Percentiles rank a stretch among this genome's conserved stretches.
Conservation (phyloP, 2,329 filamentous ascomycete genomes). For the Pseudocercospora crystallina region DNA sequence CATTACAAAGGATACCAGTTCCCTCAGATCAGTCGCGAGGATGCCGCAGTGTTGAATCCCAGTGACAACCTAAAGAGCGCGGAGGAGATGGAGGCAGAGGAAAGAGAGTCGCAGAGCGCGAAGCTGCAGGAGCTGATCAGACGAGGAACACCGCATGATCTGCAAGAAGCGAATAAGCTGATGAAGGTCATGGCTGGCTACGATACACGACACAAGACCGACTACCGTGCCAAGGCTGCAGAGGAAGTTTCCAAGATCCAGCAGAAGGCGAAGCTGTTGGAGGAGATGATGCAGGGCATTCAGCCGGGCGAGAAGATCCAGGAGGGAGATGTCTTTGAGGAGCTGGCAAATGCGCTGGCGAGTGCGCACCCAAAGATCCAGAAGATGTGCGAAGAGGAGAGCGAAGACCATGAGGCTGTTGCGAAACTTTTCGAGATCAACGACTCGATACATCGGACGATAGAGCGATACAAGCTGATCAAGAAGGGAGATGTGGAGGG, state of each 20-base stretch:
- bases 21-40: slow-evolving; percentile 85
- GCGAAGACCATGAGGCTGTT: slow-evolving; percentile 92
- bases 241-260: slow-evolving; percentile 94
- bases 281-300: slow-evolving; percentile 87
- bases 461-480: slow-evolving; percentile 91
- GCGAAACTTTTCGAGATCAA: slow-evolving; percentile 96
- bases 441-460: slow-evolving; percentile 95
- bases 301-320: slow-evolving; percentile 75
- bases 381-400: slow-evolving; percentile 99
- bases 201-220: slow-evolving; percentile 91
- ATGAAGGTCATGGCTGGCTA: slow-evolving; percentile 99
- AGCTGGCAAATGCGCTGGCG: slow-evolving; percentile 83
- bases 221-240: slow-evolving; percentile 95
- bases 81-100: slow-evolving; percentile 98
- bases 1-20: slow-evolving; percentile 98
- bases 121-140: slow-evolving; percentile 97
- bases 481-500: slow-evolving; percentile 91
- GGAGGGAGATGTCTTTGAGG: slow-evolving; percentile 70
- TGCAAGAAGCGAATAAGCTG: slow-evolving; percentile 93
- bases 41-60: slow-evolving; percentile 93
- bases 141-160: slow-evolving; percentile 82
- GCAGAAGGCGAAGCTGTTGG: slow-evolving; percentile 86
- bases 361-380: slow-evolving; percentile 98
- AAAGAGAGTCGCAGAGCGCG: slow-evolving; percentile 90
- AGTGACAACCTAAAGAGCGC: slow-evolving; percentile 95